These are phyloP conservation scores for Coleophoma eucalyptorum DNA, from an alignment of 2,329 filamentous ascomycete genomes.

Conservation along the genomic window DNA sequence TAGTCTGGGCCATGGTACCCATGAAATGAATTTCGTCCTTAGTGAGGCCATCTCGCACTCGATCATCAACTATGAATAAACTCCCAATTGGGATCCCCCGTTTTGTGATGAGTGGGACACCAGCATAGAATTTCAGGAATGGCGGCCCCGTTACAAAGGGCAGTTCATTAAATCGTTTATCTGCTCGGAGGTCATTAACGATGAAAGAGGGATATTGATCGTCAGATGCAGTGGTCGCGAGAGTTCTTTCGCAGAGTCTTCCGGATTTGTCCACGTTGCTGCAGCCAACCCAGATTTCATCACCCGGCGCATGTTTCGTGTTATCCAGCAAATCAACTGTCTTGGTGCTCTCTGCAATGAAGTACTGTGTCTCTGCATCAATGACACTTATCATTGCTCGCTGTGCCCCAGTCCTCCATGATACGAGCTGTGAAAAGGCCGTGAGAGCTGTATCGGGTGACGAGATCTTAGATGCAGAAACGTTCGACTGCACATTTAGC, in stretches of 20 bases:
- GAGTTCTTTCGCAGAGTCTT: constrained; percentile 27
- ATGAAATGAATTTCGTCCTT: constrained; percentile 49
- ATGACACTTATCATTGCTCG: constrained; percentile 47
- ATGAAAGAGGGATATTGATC: constrained; percentile 25
- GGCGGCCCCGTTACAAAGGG: constrained; percentile 23
- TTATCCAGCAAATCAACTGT: constrained; percentile 31
- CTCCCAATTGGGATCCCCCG: constrained; percentile 47
- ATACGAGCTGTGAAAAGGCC: constrained; percentile 44
- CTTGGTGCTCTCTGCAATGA: constrained; percentile 47
- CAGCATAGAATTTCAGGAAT: constrained; percentile 25
- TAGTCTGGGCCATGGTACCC: constrained; percentile 50
- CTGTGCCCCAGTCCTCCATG: constrained; percentile 42
- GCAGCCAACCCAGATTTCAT: constrained; percentile 29
- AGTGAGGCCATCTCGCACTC: constrained; percentile 45
- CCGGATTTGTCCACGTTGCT: constrained; percentile 22
- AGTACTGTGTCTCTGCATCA: constrained; percentile 40
- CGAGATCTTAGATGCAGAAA: constrained; percentile 24
- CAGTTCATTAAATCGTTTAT: constrained; percentile 23
- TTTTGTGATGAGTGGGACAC: constrained; percentile 27
- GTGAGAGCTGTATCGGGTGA: constrained; percentile 40
- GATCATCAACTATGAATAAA: constrained; percentile 56
- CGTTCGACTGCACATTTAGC: constrained; percentile 16
- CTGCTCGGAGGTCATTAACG: constrained; percentile 23
- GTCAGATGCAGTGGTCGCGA: constrained; percentile 15
- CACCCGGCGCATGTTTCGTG: constrained; percentile 21